Base-by-base conservation (phyloP, 2,329 filamentous ascomycete genomes). In the Trichoderma atroviride region DNA sequence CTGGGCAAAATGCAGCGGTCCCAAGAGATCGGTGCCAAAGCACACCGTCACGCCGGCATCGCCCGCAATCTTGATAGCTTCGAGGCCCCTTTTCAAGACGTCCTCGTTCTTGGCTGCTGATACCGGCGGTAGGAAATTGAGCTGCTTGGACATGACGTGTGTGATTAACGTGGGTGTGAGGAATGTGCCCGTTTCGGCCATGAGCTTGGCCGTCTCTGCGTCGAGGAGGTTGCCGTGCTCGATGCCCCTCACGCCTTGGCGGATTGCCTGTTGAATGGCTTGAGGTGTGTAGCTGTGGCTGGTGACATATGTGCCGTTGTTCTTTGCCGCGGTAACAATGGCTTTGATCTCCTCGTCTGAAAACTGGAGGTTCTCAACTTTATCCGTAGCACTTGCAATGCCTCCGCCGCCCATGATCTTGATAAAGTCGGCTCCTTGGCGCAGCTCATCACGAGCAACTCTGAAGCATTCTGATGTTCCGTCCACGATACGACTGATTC, bases 401-500 rank as follows among this genome's bases (percentile, higher is more conserved):
- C 87, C 87, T 0, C 87, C 87, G 4, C 82, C 82, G 2, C 80
- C 81, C 87, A 89, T 89, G 71, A 89, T 86, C 75, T 89, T 89
- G 76, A 89, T 83, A 72, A 89, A 89, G 73, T 89, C 86, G 1
- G 85, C 84, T 2, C 87, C 87, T 19, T 78, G 80, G 0, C 87
- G 80, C 0, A 89, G 74, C 74, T 89, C 83, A 64, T 88, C 85
- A 1, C 87, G 81, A 0, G 83, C 82, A 13, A 79, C 82, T 29
- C 82, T 81, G 64, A 87, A 79, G 72, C 87, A 88, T 60, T 85
- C 83, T 0, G 84, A 79, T 1, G 87, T 84, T 3, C 87, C 85
- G 73, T 88, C 85, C 58, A 82, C 83, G 1, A 88, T 77, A 9
- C 81, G 77, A 1, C 83, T 83, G 0, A 85, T 73, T 2, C 79